Percentiles rank a stretch among this genome's conserved stretches.
These are phyloP conservation scores for Dendrocalamus sinicus DNA, from an alignment of 176 grass and related monocot species.

Conservation along the genomic window DNA sequence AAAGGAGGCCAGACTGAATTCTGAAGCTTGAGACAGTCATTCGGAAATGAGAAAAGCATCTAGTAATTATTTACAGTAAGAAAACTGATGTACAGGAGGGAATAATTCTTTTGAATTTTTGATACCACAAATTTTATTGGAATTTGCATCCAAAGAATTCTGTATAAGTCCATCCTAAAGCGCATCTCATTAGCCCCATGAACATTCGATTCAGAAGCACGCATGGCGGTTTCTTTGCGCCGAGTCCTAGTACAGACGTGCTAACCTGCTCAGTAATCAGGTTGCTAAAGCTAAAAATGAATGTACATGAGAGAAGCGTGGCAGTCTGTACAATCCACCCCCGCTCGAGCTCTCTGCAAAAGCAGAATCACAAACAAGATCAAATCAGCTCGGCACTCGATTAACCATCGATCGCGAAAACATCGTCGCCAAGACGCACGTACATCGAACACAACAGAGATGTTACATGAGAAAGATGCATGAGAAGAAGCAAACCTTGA, in stretches of 20 bases:
- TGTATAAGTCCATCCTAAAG: too few relatives aligned
- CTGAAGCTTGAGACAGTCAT: too few relatives aligned
- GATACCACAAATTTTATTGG: too few relatives aligned
- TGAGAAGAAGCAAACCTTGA: slow-evolving; percentile 66
- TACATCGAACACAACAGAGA: not conserved
- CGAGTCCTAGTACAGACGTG: not conserved
- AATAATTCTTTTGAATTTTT: too few relatives aligned
- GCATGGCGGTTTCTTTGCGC: not conserved
- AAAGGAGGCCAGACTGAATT: too few relatives aligned
- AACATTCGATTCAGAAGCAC: slow-evolving; percentile 16
- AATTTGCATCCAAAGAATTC: too few relatives aligned
- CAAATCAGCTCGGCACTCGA: not conserved
- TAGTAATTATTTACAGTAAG: too few relatives aligned
- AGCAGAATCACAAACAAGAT: too few relatives aligned
- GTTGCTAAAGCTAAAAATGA: slow-evolving; percentile 53
- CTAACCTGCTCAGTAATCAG: slow-evolving; percentile 44
- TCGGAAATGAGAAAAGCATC: too few relatives aligned
- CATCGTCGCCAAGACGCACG: not conserved
- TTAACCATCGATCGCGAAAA: not conserved
- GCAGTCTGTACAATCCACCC: slow-evolving; percentile 43
- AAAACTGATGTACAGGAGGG: too few relatives aligned
- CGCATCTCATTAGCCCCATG: too few relatives aligned
- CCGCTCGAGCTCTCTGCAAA: slow-evolving; percentile 48
- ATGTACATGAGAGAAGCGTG: slow-evolving; percentile 53
- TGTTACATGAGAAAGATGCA: not conserved